phyloP scores from a whole-genome alignment of 2,329 filamentous ascomycete genomes.

The Leptosphaerulina australis region DNA sequence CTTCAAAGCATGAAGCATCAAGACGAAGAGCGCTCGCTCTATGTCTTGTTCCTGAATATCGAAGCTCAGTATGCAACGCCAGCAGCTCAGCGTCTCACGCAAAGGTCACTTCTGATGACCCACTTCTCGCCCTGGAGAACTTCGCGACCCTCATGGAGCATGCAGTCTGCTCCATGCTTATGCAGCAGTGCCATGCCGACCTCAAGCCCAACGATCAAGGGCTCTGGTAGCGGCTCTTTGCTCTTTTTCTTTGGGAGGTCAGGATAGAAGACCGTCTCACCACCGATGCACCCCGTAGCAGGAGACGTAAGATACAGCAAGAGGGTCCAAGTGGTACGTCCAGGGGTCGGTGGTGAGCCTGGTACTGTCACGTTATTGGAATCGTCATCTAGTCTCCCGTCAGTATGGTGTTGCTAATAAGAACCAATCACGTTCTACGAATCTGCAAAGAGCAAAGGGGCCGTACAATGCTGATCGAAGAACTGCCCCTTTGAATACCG shows the following conservation, averaged over 20 bases:
- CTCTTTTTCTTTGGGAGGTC: constrained; percentile 53
- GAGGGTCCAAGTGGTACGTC: constrained; percentile 87
- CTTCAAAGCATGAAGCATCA: too few species aligned
- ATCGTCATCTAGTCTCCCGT: constrained; percentile 70
- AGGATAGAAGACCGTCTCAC: constrained; percentile 91
- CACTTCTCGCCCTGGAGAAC: constrained; percentile 85
- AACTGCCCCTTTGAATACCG: constrained; percentile 85
- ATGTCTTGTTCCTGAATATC: neutral
- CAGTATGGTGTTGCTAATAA: neutral
- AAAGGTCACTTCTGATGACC: constrained; percentile 85
- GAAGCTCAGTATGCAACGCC: neutral
- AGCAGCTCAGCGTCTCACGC: constrained; percentile 63
- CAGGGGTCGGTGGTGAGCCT: constrained; percentile 51
- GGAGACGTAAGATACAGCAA: constrained; percentile 83
- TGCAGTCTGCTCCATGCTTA: constrained; percentile 85
- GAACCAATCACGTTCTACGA: neutral
- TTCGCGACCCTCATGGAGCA: constrained; percentile 85
- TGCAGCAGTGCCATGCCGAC: constrained; percentile 87
- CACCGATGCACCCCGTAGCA: constrained; percentile 76
- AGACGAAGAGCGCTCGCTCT: too few species aligned
- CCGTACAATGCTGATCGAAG: constrained; percentile 90
- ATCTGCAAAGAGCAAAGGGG: neutral
- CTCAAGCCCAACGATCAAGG: constrained; percentile 74
- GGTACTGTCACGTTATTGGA: constrained; percentile 72
- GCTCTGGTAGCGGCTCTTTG: constrained; percentile 57